Evolutionary conservation across 192 early-diverging fungal species (phyloP).

Genomic region (Umbelopsis sp.): DNA sequence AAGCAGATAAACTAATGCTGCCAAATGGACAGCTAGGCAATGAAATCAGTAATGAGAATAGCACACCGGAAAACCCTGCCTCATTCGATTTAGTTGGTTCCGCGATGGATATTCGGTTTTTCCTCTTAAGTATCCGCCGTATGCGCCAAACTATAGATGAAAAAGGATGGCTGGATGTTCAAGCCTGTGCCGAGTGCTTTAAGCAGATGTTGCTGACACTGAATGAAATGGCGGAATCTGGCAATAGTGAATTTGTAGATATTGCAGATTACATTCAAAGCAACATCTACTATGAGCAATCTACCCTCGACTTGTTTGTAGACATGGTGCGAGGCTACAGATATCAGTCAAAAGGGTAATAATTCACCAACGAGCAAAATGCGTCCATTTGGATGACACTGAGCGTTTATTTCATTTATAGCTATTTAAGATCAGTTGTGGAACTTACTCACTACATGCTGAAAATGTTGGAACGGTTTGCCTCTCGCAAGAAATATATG

Average conservation of each 20-base stretch:
- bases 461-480: constrained; percentile 64
- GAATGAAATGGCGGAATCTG: constrained; percentile 54
- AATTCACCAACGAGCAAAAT: background rate
- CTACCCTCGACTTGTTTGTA: constrained; percentile 60
- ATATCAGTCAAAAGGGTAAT: constrained; percentile 45
- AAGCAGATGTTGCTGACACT: constrained; percentile 62
- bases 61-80: constrained; percentile 15
- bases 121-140: constrained; percentile 38
- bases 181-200: constrained; percentile 58
- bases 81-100: constrained; percentile 45
- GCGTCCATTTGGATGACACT: background rate
- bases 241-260: constrained; percentile 53
- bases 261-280: constrained; percentile 66
- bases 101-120: constrained; percentile 31
- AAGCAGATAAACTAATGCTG: background rate
- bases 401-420: constrained; percentile 19
- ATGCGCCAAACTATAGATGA: constrained; percentile 37
- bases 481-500: constrained; percentile 53
- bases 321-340: constrained; percentile 54
- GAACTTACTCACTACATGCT: constrained; percentile 62
- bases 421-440: constrained; percentile 60
- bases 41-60: background rate
- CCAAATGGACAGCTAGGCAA: background rate
- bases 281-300: constrained; percentile 72
- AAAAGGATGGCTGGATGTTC: constrained; percentile 55